phyloP scores from a whole-genome alignment of 2,329 filamentous ascomycete species.

The Aschersonia sp. region DNA sequence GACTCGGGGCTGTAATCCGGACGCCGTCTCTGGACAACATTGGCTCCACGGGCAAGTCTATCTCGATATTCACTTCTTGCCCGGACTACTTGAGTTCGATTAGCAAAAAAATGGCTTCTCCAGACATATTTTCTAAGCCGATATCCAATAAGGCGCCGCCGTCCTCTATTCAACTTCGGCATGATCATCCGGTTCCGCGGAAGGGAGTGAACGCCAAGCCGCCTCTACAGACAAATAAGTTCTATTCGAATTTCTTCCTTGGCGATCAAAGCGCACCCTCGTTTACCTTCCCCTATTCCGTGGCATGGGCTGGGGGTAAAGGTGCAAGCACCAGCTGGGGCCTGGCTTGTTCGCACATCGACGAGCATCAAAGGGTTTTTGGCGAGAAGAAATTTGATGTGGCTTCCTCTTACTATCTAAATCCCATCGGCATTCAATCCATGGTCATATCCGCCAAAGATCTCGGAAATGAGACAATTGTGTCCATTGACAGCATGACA shows the following conservation, averaged over 20 bases:
- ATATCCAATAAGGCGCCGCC: slow-evolving; percentile 38
- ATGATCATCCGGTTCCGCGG: slow-evolving; percentile 44
- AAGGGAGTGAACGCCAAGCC: slow-evolving; percentile 29
- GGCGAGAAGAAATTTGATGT: slow-evolving; percentile 41
- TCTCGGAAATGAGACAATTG: slow-evolving; percentile 42
- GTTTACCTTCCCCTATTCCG: slow-evolving; percentile 63
- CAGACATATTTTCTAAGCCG: slow-evolving; percentile 40
- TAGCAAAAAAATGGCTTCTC: slow-evolving; percentile 10
- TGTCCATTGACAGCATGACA: slow-evolving; percentile 38
- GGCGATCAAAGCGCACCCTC: slow-evolving; percentile 52
- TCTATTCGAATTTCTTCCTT: slow-evolving; percentile 69
- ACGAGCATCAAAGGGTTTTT: slow-evolving; percentile 50
- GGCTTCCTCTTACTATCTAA: slow-evolving; percentile 59
- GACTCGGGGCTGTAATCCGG: no score
- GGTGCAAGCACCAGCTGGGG: slow-evolving; percentile 58
- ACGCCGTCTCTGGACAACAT: no score
- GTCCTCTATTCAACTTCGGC: slow-evolving; percentile 26
- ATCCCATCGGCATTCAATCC: slow-evolving; percentile 70
- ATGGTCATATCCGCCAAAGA: slow-evolving; percentile 68
- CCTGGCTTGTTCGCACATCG: slow-evolving; percentile 60
- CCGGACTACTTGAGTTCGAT: no score
- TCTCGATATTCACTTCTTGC: no score
- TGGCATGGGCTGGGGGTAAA: slow-evolving; percentile 51
- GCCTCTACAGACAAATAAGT: slow-evolving; percentile 63
- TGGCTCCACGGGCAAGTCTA: no score